Evolutionary conservation across 306 rosid genomes (phyloP).

Genomic region (Cucurbita ficifolia): DNA sequence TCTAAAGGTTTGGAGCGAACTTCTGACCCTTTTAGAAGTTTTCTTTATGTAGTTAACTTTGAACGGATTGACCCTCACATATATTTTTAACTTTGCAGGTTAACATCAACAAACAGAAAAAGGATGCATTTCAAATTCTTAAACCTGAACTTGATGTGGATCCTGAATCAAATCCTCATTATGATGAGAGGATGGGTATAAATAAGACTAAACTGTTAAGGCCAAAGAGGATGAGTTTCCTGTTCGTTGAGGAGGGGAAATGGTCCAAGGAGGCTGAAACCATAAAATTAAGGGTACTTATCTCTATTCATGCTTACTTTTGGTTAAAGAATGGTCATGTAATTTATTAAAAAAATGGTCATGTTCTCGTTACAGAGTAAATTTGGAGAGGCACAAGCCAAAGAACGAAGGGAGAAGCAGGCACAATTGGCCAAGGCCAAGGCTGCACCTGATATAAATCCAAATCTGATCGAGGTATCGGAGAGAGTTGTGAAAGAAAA

Average conservation of each 20-base stretch:
- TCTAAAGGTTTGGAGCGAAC: conserved; percentile 48
- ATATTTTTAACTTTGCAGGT: conserved; percentile 40
- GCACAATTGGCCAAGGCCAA: conserved; percentile 90
- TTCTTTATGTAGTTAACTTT: not conserved
- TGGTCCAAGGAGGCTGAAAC: conserved; percentile 90
- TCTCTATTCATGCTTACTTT: not conserved
- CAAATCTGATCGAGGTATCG: conserved; percentile 77
- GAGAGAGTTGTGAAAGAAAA: conserved; percentile 85
- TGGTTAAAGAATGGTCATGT: not conserved
- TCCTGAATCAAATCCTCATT: conserved; percentile 75
- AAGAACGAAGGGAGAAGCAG: conserved; percentile 85
- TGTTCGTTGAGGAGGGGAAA: conserved; percentile 89
- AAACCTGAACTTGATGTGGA: conserved; percentile 82
- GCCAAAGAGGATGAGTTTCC: conserved; percentile 73
- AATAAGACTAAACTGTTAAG: conserved; percentile 69
- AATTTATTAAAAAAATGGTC: not conserved
- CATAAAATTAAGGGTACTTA: conserved; percentile 61
- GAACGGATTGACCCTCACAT: not conserved
- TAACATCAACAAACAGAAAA: conserved; percentile 86
- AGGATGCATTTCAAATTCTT: conserved; percentile 80
- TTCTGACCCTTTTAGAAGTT: not conserved
- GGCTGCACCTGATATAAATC: conserved; percentile 93
- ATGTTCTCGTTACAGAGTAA: conserved; percentile 40
- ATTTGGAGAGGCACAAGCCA: conserved; percentile 98
- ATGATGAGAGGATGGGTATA: conserved; percentile 69